These are phyloP conservation scores for Stagonosporopsis chrysanthemi DNA, from an alignment of 2,329 filamentous ascomycete species.

Conservation along the genomic window DNA sequence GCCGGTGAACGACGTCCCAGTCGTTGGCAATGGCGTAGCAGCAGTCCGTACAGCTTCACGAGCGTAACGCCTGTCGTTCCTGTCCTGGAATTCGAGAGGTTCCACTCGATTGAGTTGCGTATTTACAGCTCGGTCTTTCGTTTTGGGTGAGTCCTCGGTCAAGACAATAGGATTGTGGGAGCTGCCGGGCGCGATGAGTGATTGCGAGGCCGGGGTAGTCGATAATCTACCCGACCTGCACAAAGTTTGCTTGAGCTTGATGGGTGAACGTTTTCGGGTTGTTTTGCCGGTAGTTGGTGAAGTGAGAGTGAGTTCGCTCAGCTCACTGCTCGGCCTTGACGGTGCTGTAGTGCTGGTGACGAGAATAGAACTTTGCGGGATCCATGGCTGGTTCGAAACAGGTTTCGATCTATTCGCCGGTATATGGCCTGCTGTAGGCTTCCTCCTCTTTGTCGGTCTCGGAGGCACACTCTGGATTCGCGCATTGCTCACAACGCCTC, in stretches of 20 bases:
- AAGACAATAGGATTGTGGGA: constrained; percentile 36
- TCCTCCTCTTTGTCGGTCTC: not conserved
- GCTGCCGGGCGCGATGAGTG: constrained; percentile 19
- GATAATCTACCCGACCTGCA: not conserved
- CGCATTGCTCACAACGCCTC: constrained; percentile 15
- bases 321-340: not conserved
- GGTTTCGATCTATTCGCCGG: not conserved
- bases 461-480: not conserved
- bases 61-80: constrained; percentile 18
- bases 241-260: too few relatives aligned
- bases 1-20: constrained; percentile 23
- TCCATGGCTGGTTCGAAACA: not conserved
- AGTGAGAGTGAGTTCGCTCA: constrained; percentile 19
- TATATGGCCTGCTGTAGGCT: not conserved
- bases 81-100: constrained; percentile 24
- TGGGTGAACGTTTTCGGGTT: not conserved
- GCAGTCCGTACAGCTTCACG: constrained; percentile 13
- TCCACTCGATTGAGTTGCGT: not conserved
- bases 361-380: not conserved
- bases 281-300: constrained; percentile 13
- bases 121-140: not conserved
- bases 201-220: not conserved
- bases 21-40: constrained; percentile 14
- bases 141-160: constrained; percentile 23
- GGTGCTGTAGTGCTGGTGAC: not conserved